Base-by-base conservation (phyloP, 805 yeast genomes). In the Isabelozyma pseudorhagii region DNA sequence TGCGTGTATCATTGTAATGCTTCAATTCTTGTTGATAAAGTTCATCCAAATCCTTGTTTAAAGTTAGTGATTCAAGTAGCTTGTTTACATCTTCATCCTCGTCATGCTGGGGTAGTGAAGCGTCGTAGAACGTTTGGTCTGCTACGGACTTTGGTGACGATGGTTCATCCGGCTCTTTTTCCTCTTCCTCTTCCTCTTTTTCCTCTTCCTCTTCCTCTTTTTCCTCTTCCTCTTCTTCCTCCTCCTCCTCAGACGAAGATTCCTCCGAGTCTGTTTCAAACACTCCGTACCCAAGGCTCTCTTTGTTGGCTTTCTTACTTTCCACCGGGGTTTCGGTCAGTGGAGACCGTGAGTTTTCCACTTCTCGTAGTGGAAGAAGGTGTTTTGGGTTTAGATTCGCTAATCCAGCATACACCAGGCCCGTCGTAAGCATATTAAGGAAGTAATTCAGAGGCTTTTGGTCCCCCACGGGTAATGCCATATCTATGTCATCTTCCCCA, bases 361-460 rank as follows among this genome's bases (percentile, higher is more conserved):
- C 25, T 5, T 21, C 25, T 21, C 25, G 25, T 21, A 21, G 6
- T 6, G 25, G 6, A 21, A 21, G 25, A 21, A 21, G 25, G 6
- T 21, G 25, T 21, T 21, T 21, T 53, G 34, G 44, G 21, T 8
- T 28, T 15, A 56, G 47, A 15, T 55, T 44, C 1, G 60, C 58
- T 7, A 63, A 46, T 1, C 71, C 74, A 0, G 71, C 55, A 47
- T 55, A 62, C 5, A 69, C 58, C 42, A 61, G 63, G 0, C 72
- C 62, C 1, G 72, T 59, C 15, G 72, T 59, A 5, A 72, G 50
- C 43, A 68, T 52, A 51, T 62, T 60, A 28, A 68, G 48, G 21
- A 71, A 58, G 41, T 63, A 62, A 42, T 59, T 60, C 42, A 57
- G 64, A 8, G 66, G 61, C 17, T 54, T 54, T 46, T 54, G 51